Evolutionary conservation across 768 basidiomycete genomes (phyloP), one percentile per base, ranked within the genome.

Genomic region (Xerocomellus intermedius): DNA sequence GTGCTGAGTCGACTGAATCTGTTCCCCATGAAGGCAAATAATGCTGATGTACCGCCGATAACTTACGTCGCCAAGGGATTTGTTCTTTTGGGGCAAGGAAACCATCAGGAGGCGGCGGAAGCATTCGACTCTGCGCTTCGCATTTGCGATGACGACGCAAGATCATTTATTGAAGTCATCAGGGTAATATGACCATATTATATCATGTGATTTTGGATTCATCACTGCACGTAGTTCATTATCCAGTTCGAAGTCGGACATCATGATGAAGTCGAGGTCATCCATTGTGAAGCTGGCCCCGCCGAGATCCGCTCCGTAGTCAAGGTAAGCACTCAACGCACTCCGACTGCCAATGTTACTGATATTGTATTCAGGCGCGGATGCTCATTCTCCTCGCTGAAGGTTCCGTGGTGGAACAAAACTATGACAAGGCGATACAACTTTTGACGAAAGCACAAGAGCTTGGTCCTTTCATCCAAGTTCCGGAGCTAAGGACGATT

Each of bases 371-470:
- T 16, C 26, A 52, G 60, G 54, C 48, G 10, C 48, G 42, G 32
- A 50, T 44, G 19, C 44, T 53, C 5, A 14, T 49, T 45, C 41
- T 44, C 8, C 47, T 52, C 7, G 57, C 57, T 10, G 42, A 58
- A 36, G 4, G 22, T 9, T 19, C 4, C 17, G 42, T 55, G 38
- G 12, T 9, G 28, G 7, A 41, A 8, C 35, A 42, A 42, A 8
- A 48, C 10, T 48, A 43, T 26, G n/a, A 12, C 8, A 21, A 43
- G 8, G 54, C 57, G 1, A 26, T 53, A 26, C 36, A 39, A 19
- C 46, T 56, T 36, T 48, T 56, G 44, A 16, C n/a, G 17, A 14
- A 35, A 35, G 54, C 44, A 24, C 50, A 51, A 36, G 30, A 36
- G 4, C 45, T 51, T 5, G 26, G 36, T 0, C 43, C 44, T 8